Conservation (phyloP, 345 rosid species). For the Diplotaxis tenuifolia region DNA sequence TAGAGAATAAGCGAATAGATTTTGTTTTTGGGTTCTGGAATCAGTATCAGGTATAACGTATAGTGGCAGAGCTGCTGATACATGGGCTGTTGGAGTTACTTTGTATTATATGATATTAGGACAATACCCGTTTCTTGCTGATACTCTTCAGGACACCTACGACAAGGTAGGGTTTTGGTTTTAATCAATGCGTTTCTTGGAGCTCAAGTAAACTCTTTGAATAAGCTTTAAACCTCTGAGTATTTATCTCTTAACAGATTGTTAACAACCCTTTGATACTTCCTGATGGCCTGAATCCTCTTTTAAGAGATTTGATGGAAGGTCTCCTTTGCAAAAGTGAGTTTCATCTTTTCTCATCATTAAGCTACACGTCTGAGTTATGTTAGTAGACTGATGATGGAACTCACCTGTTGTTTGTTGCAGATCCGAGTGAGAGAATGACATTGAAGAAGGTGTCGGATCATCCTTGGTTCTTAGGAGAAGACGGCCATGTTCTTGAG, state of each 20-base stretch:
- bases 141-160: slow-evolving; percentile 89
- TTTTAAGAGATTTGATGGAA: slow-evolving; percentile 63
- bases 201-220: neutral
- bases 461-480: slow-evolving; percentile 80
- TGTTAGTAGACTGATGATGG: slow-evolving; percentile 9
- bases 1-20: neutral
- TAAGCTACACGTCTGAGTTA: neutral
- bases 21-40: neutral
- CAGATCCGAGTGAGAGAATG: slow-evolving; percentile 78
- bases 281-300: slow-evolving; percentile 65
- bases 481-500: slow-evolving; percentile 58
- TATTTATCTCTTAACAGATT: slow-evolving; percentile 49
- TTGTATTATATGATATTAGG: slow-evolving; percentile 86
- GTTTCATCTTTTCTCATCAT: slow-evolving; percentile 17
- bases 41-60: slow-evolving; percentile 74
- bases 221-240: neutral
- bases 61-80: slow-evolving; percentile 87
- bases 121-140: slow-evolving; percentile 88
- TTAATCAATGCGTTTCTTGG: neutral
- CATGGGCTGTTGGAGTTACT: slow-evolving; percentile 96
- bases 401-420: slow-evolving; percentile 2
- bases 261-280: slow-evolving; percentile 68
- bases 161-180: slow-evolving; percentile 64
- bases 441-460: slow-evolving; percentile 64
- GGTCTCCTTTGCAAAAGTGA: slow-evolving; percentile 94